Conservation (phyloP, 306 rosid species). For the Rosa multiflora region DNA sequence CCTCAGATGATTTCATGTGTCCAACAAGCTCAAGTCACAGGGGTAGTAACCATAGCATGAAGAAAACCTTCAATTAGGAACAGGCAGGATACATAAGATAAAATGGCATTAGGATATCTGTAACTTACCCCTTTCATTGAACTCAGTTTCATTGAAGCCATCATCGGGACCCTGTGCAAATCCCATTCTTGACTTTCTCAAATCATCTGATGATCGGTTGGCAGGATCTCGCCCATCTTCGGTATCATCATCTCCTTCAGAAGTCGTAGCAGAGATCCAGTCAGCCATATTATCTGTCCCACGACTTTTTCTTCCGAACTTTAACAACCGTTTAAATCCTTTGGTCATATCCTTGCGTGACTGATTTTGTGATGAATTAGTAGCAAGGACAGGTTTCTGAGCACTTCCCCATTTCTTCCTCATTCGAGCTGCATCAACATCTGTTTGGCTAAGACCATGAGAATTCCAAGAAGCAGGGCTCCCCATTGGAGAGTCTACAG, state of each 20-base stretch:
- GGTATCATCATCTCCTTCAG: slow-evolving; percentile 97
- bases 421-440: slow-evolving; percentile 88
- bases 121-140: slow-evolving; percentile 73
- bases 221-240: slow-evolving; percentile 94
- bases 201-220: slow-evolving; percentile 83
- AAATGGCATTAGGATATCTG: slow-evolving; percentile 17
- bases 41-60: not conserved
- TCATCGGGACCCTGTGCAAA: slow-evolving; percentile 86
- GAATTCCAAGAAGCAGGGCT: slow-evolving; percentile 97
- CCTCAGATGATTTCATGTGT: not conserved
- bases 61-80: slow-evolving; percentile 4
- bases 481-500: slow-evolving; percentile 85
- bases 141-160: slow-evolving; percentile 78
- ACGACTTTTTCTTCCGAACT: slow-evolving; percentile 94
- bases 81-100: not conserved
- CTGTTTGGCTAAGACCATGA: slow-evolving; percentile 72
- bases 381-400: slow-evolving; percentile 77
- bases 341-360: slow-evolving; percentile 89
- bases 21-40: not conserved
- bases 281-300: slow-evolving; percentile 81
- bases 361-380: slow-evolving; percentile 77
- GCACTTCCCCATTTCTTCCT: slow-evolving; percentile 99
- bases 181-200: slow-evolving; percentile 98
- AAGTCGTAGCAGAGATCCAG: slow-evolving; percentile 99
- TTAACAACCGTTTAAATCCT: slow-evolving; percentile 87